Conservation (phyloP, 164 flowering plant genomes). For the Sedum album region DNA sequence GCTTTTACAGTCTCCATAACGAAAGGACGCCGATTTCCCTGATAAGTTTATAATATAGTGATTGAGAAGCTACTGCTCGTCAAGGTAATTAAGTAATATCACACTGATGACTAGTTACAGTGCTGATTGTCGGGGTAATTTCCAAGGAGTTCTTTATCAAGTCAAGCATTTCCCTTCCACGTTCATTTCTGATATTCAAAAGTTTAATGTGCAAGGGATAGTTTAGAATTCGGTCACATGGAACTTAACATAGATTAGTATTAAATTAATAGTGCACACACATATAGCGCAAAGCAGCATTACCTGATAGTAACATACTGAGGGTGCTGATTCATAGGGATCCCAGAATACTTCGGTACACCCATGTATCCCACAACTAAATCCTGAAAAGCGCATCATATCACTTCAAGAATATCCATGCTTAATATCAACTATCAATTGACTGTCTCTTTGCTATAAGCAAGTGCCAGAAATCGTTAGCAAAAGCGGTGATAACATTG, state of each 20-base stretch:
- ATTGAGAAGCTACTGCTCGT: background rate
- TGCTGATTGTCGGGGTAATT: slow-evolving; percentile 66
- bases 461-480: background rate
- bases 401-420: background rate
- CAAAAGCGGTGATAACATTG: too few relatives aligned
- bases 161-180: slow-evolving; percentile 88
- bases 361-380: slow-evolving; percentile 99
- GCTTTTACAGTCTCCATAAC: slow-evolving; percentile 93
- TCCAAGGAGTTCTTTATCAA: slow-evolving; percentile 71
- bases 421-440: background rate
- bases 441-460: background rate
- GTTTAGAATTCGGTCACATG: background rate
- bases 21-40: slow-evolving; percentile 82
- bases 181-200: slow-evolving; percentile 65
- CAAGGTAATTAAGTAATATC: background rate
- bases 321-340: slow-evolving; percentile 94
- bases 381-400: slow-evolving; percentile 43
- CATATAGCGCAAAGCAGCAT: background rate
- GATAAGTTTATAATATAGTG: slow-evolving; percentile 12
- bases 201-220: background rate
- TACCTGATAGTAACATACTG: slow-evolving; percentile 97
- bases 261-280: background rate
- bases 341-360: slow-evolving; percentile 82
- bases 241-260: background rate
- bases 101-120: slow-evolving; percentile 30